These are phyloP conservation scores for Camellia lanceoleosa DNA, from an alignment of 148 eudicot species.

Conservation along the genomic window DNA sequence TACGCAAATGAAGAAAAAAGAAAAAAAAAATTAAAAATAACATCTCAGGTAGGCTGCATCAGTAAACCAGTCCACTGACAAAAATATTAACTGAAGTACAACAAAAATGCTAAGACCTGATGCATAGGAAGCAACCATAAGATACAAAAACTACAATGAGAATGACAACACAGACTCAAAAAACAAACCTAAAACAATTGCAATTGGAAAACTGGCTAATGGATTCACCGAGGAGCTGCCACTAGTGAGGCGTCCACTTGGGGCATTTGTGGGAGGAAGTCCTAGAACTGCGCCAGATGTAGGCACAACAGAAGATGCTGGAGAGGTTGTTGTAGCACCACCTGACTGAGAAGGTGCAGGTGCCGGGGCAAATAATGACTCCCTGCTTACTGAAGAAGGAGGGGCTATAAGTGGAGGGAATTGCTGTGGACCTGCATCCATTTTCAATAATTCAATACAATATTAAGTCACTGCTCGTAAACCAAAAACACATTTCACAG, in stretches of 20 bases:
- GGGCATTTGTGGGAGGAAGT: slow-evolving; percentile 64
- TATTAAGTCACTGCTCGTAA: not conserved
- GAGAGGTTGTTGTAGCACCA: slow-evolving; percentile 30
- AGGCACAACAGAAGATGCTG: slow-evolving; percentile 40
- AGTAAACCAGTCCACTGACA: slow-evolving; percentile 18
- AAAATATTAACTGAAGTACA: slow-evolving; percentile 4
- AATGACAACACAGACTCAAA: slow-evolving; percentile 11
- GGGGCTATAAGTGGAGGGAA: slow-evolving; percentile 74
- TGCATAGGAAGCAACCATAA: slow-evolving; percentile 13
- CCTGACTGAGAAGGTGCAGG: slow-evolving; percentile 65
- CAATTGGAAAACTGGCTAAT: slow-evolving; percentile 22
- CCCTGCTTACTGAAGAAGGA: slow-evolving; percentile 51
- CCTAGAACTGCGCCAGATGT: slow-evolving; percentile 47
- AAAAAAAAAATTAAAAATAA: slow-evolving; percentile 9
- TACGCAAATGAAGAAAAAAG: not conserved
- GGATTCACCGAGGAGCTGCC: slow-evolving; percentile 38
- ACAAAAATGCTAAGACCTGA: slow-evolving; percentile 5
- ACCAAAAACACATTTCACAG: not conserved
- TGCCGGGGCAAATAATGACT: slow-evolving; percentile 66
- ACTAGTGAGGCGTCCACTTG: slow-evolving; percentile 42
- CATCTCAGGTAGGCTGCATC: slow-evolving; percentile 5
- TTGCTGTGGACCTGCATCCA: slow-evolving; percentile 63
- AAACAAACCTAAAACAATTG: slow-evolving; percentile 28
- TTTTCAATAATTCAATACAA: slow-evolving; percentile 5
- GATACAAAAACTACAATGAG: slow-evolving; percentile 20